Percentiles rank a stretch among this genome's conserved stretches.
phyloP scores from a whole-genome alignment of 139 green algal species.

The Coelastrella sp. region DNA sequence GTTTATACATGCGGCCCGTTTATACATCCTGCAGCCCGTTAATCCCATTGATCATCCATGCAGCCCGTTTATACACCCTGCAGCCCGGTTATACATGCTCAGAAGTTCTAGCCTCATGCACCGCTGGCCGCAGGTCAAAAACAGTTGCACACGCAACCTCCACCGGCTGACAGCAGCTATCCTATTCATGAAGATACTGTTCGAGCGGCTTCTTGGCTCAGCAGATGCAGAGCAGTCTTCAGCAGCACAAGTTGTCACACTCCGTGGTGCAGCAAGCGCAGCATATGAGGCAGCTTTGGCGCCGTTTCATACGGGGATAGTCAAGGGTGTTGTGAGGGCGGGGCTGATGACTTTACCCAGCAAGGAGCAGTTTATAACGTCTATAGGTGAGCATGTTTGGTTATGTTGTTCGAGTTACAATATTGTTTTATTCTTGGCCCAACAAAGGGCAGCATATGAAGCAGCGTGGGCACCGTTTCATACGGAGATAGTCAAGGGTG shows the following conservation, averaged over 20 bases:
- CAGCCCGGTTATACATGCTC: too few relatives aligned
- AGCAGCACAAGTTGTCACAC: conserved; percentile 1
- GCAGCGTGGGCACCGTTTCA: not conserved
- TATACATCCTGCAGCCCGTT: too few relatives aligned
- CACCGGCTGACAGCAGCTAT: conserved; percentile 72
- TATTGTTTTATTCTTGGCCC: too few relatives aligned
- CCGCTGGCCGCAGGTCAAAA: conserved; percentile 60
- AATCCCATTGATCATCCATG: too few relatives aligned
- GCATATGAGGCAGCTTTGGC: conserved; percentile 71
- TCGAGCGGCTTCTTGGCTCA: conserved; percentile 60
- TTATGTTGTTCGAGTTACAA: not conserved
- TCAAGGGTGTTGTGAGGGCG: conserved; percentile 70
- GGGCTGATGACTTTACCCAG: conserved; percentile 75
- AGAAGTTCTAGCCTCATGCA: not conserved
- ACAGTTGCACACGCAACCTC: conserved; percentile 75
- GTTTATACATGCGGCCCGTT: too few relatives aligned
- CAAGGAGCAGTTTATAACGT: conserved; percentile 66
- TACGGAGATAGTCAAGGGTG: too few relatives aligned
- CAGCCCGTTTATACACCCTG: too few relatives aligned
- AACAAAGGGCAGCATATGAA: too few relatives aligned
- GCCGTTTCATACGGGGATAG: conserved; percentile 70
- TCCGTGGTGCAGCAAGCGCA: conserved; percentile 49
- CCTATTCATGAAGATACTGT: conserved; percentile 69
- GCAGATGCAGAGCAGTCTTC: not conserved
- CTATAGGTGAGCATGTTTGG: conserved; percentile 58